Evolutionary conservation across 148 eudicot species (phyloP).

Genomic region (Rhododendron simsii): DNA sequence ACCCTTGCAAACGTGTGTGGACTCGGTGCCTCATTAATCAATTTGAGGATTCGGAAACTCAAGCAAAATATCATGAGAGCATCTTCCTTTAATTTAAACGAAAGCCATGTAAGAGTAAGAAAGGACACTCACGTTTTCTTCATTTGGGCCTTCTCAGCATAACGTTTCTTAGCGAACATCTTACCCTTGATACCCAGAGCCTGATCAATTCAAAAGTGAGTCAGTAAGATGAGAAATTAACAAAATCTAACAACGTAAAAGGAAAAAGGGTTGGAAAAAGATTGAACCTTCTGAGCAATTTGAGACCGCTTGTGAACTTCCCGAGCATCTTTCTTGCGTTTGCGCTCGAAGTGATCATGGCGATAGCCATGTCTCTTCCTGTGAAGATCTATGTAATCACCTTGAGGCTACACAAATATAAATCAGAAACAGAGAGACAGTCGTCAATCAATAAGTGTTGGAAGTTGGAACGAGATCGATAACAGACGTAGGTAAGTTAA

Average conservation of each 20-base stretch:
- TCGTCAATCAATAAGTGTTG: not conserved
- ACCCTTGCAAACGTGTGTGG: not conserved
- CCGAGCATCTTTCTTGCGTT: slow-evolving; percentile 89
- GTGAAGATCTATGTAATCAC: slow-evolving; percentile 82
- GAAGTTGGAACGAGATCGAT: not conserved
- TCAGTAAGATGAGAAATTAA: not conserved
- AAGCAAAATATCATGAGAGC: not conserved
- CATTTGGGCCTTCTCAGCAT: slow-evolving; percentile 84
- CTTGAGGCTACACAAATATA: slow-evolving; percentile 57
- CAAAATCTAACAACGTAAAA: not conserved
- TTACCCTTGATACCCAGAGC: slow-evolving; percentile 91
- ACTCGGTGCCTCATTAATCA: not conserved
- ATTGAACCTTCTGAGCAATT: slow-evolving; percentile 56
- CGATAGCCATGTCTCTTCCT: slow-evolving; percentile 87
- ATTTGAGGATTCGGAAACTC: not conserved
- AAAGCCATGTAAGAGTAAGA: not conserved
- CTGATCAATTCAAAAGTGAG: slow-evolving; percentile 30
- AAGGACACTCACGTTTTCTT: slow-evolving; percentile 76
- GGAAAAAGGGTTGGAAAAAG: not conserved
- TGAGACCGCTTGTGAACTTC: slow-evolving; percentile 62
- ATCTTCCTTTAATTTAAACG: not conserved
- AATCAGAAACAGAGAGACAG: not conserved
- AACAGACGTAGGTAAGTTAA: not conserved
- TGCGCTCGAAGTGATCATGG: slow-evolving; percentile 74
- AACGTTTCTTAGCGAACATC: slow-evolving; percentile 73